Base-by-base conservation (phyloP, 129 eudicot species). In the Lonicera japonica region DNA sequence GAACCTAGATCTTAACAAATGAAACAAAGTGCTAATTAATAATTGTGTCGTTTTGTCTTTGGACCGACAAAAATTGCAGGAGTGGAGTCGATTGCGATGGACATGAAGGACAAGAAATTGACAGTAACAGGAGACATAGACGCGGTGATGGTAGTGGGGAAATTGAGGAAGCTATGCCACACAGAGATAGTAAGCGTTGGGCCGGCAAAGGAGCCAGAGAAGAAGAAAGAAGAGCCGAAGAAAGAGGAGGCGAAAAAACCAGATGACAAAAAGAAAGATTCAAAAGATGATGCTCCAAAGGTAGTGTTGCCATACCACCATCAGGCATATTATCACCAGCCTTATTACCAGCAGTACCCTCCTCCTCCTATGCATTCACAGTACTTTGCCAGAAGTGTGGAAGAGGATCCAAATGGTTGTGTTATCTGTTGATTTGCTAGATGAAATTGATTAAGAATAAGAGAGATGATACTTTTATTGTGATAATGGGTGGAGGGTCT, bases 171-270 rank as follows among this genome's bases (percentile, higher is more conserved):
- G 63, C 64, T 85, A 11, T 91, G 94, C 19, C 72, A 21, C 63
- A 82, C 95, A 0, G 95, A 84, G 5, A 79, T 91, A 20, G 66
- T 87, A 1, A 79, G 95, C 8, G 88, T 91, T 1, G 97, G 95
- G 45, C 94, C 97, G 8, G 95, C 94, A 11, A 91, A 91, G 61
- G 95, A 87, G 61, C 90, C 90, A 1, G 96, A 91, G 66, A 91
- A 90, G 79, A 81, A 84, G 63, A 78, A 82, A 43, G 94, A 73
- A 0, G 88, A 74, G 54, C 73, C 65, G 21, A 69, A 64, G 65
- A 75, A 80, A 34, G 82, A 67, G 0, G 86, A 73, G 15, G 68
- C 19, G n/a, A 74, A 54, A 66, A 76, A 78, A 40, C 72, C 66
- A 3, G 89, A 72, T 0, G 77, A 74, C 21, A 75, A 82, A 60